Percentiles rank a stretch among this genome's conserved stretches.
These are phyloP conservation scores for Microdochium nivale DNA, from an alignment of 2,329 filamentous ascomycete species.

Conservation along the genomic window DNA sequence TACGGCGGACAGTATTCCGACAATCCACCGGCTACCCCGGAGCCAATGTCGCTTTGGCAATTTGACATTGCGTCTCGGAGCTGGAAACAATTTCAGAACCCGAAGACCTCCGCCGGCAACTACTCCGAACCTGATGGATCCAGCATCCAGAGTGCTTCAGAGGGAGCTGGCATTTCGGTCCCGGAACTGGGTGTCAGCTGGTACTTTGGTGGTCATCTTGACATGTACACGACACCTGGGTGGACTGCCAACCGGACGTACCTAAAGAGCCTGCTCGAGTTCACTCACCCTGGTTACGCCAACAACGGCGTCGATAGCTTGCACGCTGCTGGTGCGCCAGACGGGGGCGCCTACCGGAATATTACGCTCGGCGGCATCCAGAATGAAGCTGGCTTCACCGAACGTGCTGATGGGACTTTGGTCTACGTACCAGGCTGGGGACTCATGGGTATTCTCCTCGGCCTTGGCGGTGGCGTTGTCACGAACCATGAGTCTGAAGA, in stretches of 20 bases:
- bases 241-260: conserved; percentile 67
- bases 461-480: conserved; percentile 59
- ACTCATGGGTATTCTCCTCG: conserved; percentile 59
- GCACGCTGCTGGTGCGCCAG: conserved; percentile 45
- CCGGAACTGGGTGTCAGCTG: conserved; percentile 62
- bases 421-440: conserved; percentile 71
- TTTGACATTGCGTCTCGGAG: conserved; percentile 51
- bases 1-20: conserved; percentile 71
- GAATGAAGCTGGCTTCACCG: conserved; percentile 56
- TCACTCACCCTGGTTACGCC: conserved; percentile 61
- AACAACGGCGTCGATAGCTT: conserved; percentile 55
- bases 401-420: conserved; percentile 64
- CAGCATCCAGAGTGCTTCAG: conserved; percentile 59
- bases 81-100: conserved; percentile 57
- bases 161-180: conserved; percentile 65
- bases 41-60: conserved; percentile 57
- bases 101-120: conserved; percentile 54
- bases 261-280: conserved; percentile 66
- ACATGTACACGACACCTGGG: conserved; percentile 46
- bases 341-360: conserved; percentile 60
- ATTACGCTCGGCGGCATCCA: conserved; percentile 66
- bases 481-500: conserved; percentile 32
- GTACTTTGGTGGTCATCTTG: conserved; percentile 73
- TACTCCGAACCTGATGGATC: conserved; percentile 47
- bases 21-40: conserved; percentile 45